Evolutionary conservation across 2,329 filamentous ascomycete genomes (phyloP), one percentile per base, ranked within the genome.

Genomic region (Hymenotorrendiella dingleyae): DNA sequence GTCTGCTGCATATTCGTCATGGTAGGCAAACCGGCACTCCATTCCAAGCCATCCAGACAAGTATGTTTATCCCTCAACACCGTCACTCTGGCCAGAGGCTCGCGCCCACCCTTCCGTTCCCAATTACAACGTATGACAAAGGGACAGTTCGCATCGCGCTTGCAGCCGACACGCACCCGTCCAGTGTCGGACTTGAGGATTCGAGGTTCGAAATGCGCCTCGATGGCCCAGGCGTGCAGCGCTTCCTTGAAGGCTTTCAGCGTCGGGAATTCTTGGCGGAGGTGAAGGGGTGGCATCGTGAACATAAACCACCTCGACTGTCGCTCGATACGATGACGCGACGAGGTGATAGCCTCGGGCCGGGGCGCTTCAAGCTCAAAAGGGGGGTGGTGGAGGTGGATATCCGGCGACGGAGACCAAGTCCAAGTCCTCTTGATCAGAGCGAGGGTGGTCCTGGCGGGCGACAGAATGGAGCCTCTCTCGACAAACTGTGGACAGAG

Each of bases 101-200:
- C 53, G 7, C 53, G 43, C 0, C 54, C 54, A 21, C 48, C 51
- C 42, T 56, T 60, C 24, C 59, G 47, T 47, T 61, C 59, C 57
- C 57, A 61, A 47, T 61, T 61, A 42, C 59, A 61, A 3, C 59
- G 44, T 24, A 61, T 55, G 12, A 61, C 57, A 41, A 61, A 61
- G 3, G 54, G 56, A 43, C 59, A 61, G 21, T 58, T 53, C 1
- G 57, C 50, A 40, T 61, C 58, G 14, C 57, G 49, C 39, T 61
- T 61, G 45, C 59, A 61, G 23, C 59, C 59, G 2, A 61, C 59
- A 23, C 59, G 53, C 22, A 61, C 59, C n/a, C 59, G 51, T 7
- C 59, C 57, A 4, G 57, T 61, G 35, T 61, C 59, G 6, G 48
- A 53, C 43, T 61, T 61, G 8, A 61, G 45, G 41, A 61, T 61